Conservation (phyloP, 2,329 filamentous ascomycete species). For the Diaporthe destruens region DNA sequence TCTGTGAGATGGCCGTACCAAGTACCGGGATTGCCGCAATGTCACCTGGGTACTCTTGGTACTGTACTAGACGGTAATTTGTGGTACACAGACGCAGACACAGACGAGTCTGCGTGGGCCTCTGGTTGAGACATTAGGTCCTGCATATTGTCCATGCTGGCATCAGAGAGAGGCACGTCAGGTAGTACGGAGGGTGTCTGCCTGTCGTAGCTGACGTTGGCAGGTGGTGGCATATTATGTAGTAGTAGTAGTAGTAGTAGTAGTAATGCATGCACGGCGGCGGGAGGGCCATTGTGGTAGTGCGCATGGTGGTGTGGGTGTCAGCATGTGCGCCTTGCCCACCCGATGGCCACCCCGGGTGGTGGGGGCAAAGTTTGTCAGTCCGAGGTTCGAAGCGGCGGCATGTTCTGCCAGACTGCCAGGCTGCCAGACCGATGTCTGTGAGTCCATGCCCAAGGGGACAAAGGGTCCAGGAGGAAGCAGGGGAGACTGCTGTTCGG, state of each 20-base stretch:
- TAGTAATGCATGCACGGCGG: slow-evolving; percentile 6
- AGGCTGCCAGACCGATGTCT: too few species aligned
- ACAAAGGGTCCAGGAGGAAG: too few species aligned
- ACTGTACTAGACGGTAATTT: not conserved
- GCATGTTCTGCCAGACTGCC: not conserved
- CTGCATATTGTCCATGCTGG: too few species aligned
- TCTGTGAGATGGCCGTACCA: slow-evolving; percentile 21
- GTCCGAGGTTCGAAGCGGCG: slow-evolving; percentile 5
- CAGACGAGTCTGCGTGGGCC: not conserved
- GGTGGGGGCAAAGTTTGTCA: slow-evolving; percentile 27
- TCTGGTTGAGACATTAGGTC: slow-evolving; percentile 2
- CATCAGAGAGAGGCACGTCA: not conserved
- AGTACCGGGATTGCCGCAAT: slow-evolving; percentile 22
- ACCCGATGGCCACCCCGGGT: too few species aligned
- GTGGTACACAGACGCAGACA: too few species aligned
- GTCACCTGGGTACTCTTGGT: not conserved
- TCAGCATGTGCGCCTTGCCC: not conserved
- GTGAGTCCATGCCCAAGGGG: too few species aligned
- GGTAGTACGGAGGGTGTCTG: not conserved
- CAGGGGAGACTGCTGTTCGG: too few species aligned
- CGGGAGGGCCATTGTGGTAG: slow-evolving; percentile 12
- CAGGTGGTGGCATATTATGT: slow-evolving; percentile 12
- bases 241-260: too few species aligned
- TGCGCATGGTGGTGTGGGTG: not conserved
- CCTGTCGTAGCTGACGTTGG: not conserved